Base-by-base conservation (phyloP, 139 green algal species). In the Closterium sp. region DNA sequence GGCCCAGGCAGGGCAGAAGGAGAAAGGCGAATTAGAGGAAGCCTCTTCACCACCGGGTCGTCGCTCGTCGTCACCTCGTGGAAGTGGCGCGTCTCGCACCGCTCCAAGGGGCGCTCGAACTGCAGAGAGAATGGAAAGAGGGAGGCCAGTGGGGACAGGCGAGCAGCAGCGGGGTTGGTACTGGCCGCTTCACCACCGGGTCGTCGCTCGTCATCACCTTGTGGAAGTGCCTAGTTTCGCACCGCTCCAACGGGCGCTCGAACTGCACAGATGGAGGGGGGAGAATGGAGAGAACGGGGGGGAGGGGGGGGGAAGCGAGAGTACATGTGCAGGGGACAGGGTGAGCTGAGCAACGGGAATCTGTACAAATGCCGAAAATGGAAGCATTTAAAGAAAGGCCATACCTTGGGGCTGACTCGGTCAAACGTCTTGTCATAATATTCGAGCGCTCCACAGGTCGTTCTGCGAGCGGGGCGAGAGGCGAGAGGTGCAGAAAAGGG, bases 371-470 rank as follows among this genome's bases (percentile, higher is more conserved):
- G n/a, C n/a, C n/a, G n/a, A n/a, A n/a, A n/a, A n/a, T n/a, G n/a
- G n/a, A n/a, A n/a, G n/a, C n/a, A n/a, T n/a, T n/a, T n/a, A n/a
- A n/a, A n/a, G n/a, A n/a, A n/a, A n/a, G 84, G 19, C 6, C 76
- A 34, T 34, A 88, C 93, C 95, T 98, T 97, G 35, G 97, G 96
- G n/a, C 96, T 98, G 21, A 98, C 92, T 33, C 97, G 95, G 95
- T 99, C 97, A 64, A 95, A 97, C 23, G 83, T 33, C 95, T 98
- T 97, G 95, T 99, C 98, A 89, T 98, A 99, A 89, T 96, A 97
- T 33, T 97, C 94, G 16, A 99, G 94, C 30, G 93, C 55, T 33
- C 97, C 97, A 91, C 93, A 97, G 10, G 90, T 91, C 28, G 89
- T 88, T 25, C 95, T 91, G 85, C 84, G 43, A 64, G 1, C n/a